Base-by-base conservation (phyloP, 2,329 filamentous ascomycete genomes). In the Neofusicoccum umdonicola region DNA sequence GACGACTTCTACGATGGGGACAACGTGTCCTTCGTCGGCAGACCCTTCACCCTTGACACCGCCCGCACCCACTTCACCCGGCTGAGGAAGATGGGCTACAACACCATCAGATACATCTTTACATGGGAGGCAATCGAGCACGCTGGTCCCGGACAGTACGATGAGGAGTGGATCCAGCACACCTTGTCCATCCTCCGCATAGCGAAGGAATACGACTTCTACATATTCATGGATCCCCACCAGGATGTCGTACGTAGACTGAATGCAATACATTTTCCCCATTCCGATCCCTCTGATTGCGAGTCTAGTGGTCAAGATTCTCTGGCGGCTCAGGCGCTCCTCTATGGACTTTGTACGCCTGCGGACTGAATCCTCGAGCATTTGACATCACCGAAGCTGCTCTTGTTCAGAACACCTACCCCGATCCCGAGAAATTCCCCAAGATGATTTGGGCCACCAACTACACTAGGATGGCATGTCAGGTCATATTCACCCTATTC, bases 371-470 rank as follows among this genome's bases (percentile, higher is more conserved):
- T 73, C 95, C 95, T 0, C 85, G 89, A 75, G 88, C 86, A 69
- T 97, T 99, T 73, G 87, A 88, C 61, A 88, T 87, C 19, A 99
- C 93, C 13, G 90, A 97, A 78, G 94, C 94, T 3, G 92, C 95
- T 42, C 85, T 98, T 66, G 94, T 99, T 6, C 95, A 99, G 62
- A 99, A 98, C 73, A 96, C 91, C 1, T 97, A 92, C 74, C 88
- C 91, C 9, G 86, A 96, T 19, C 92, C 93, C 8, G 88, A 88
- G 31, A 85, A 89, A 1, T 99, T 94, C 69, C 95, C 95, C 27
- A 98, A 97, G 80, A 99, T 99, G 96, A 94, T 98, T 65, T 99
- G 95, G 95, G 93, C 94, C 15, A 98, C 96, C 60, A 99, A 99
- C 75, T 99, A 99, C 77, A 90, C 88, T 67, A 87, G 95, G 27